Evolutionary conservation across 2,329 filamentous ascomycete species (phyloP).

Genomic region (Botryotinia narcissicola): DNA sequence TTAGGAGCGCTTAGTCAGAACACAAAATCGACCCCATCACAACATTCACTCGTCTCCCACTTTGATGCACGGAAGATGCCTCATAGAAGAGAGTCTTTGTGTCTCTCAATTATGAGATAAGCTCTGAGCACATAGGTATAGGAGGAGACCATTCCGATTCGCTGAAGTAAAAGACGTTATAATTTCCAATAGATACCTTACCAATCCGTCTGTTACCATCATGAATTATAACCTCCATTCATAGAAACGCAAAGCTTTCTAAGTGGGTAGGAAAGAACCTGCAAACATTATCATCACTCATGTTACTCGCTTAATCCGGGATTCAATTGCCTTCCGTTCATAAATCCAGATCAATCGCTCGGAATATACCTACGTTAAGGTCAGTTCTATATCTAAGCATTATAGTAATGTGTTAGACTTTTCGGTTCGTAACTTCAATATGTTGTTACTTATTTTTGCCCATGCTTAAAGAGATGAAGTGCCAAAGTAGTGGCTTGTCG

Average conservation of each 20-base stretch:
- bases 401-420: too few species aligned
- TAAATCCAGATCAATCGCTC: too few species aligned
- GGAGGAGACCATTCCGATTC: not conserved
- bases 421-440: not conserved
- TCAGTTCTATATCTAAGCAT: too few species aligned
- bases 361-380: rapidly evolving
- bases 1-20: not conserved
- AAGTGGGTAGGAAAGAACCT: too few species aligned
- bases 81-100: not conserved
- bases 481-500: not conserved
- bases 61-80: not conserved
- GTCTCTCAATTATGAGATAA: not conserved
- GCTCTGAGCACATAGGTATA: not conserved
- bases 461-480: rapidly evolving
- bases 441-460: not conserved
- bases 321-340: too few species aligned
- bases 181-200: not conserved
- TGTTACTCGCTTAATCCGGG: rapidly evolving
- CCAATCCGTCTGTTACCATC: not conserved
- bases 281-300: too few species aligned
- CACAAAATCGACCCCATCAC: not conserved
- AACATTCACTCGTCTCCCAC: too few species aligned
- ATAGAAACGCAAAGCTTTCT: too few species aligned
- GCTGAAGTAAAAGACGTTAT: too few species aligned
- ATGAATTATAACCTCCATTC: not conserved